Evolutionary conservation across 257 asterid genomes (phyloP), one percentile per base, ranked within the genome.

Genomic region (Sherardia arvensis): DNA sequence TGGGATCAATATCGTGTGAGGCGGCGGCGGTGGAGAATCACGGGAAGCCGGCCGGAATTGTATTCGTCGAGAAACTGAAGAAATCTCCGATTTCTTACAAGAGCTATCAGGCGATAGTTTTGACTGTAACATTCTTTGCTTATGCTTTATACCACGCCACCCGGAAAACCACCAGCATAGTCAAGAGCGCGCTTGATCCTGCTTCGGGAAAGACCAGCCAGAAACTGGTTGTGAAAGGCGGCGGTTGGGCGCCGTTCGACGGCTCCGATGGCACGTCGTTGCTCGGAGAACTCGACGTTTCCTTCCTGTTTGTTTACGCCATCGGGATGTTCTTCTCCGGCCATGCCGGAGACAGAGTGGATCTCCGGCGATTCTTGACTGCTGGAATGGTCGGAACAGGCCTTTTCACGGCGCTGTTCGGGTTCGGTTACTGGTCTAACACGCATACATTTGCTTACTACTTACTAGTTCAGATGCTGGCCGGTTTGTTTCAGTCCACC

Each of bases 321-420:
- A 62, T 71, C 12, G 99, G 99, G 17, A 87, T 90, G 96, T 93
- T 64, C 80, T 90, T 93, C 65, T 87, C 97, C 0, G 99, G 99
- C 15, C 96, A 93, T 8, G 83, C 76, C 18, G 97, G 99, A 3
- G 99, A 93, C 66, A 81, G 96, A 64, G 88, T 85, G 86, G 86
- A 93, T 66, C 87, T 90, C 20, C 81, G 99, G 66, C 68, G 75
- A 57, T 93, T 93, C 74, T 77, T 93, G 27, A 90, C 97, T 0
- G 57, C 76, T 0, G 99, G 97, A 61, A 93, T 93, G 99, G 80
- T 87, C 33, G 99, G 99, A 62, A 93, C 97, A 7, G 99, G 99
- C 49, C n/a, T 93, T 59, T 93, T 93, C 75, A 90, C 97, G 2
- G 81, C 90, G 61, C 86, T 90, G 26, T 93, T 87, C 49, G 97